Percentiles rank a stretch among this genome's conserved stretches.
These are phyloP conservation scores for Amaranthus hypochondriacus DNA, from an alignment of 148 eudicot species.

Conservation along the genomic window DNA sequence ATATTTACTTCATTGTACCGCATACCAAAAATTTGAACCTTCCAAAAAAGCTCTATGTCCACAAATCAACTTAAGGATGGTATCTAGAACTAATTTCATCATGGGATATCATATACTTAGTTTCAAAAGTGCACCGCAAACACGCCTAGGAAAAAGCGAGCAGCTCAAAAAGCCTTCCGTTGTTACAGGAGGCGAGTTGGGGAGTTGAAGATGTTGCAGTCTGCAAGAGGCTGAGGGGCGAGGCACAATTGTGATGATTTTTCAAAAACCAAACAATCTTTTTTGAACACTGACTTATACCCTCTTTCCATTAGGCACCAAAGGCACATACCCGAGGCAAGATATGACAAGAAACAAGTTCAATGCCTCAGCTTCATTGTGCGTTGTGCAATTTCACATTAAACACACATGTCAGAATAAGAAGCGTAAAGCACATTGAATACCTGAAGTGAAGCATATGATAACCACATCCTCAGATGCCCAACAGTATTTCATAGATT, in stretches of 20 bases:
- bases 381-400: not conserved
- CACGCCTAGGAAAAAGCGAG: too few relatives aligned
- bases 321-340: not conserved
- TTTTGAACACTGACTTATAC: too few relatives aligned
- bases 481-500: constrained; percentile 40
- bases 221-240: too few relatives aligned
- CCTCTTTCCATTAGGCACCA: too few relatives aligned
- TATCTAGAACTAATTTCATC: not conserved
- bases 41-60: not conserved
- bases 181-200: too few relatives aligned
- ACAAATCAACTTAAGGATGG: not conserved
- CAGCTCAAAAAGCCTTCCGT: too few relatives aligned
- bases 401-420: not conserved
- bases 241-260: too few relatives aligned
- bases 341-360: too few relatives aligned
- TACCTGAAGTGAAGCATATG: constrained; percentile 97
- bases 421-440: not conserved
- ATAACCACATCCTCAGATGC: constrained; percentile 62
- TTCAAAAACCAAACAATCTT: too few relatives aligned
- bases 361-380: not conserved
- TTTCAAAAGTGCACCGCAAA: too few relatives aligned
- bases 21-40: not conserved
- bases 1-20: too few relatives aligned
- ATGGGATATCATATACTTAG: not conserved
- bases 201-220: too few relatives aligned